Conservation (phyloP, 768 basidiomycete genomes). For the Naganishia kalamii region DNA sequence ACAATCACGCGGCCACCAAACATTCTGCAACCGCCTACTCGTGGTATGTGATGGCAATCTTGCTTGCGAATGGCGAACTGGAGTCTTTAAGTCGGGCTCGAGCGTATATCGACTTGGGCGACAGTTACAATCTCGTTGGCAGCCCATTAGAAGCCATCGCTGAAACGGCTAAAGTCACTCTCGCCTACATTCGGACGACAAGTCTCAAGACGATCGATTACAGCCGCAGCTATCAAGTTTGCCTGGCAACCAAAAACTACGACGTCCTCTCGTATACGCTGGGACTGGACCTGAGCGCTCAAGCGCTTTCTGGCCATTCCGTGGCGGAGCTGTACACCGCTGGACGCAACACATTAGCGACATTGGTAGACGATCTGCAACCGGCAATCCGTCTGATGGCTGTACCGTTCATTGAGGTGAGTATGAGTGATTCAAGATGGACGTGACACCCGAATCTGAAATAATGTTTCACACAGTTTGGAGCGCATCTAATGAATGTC, state of each 20-base stretch:
- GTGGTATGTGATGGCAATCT: constrained; percentile 13
- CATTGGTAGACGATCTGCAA: constrained; percentile 17
- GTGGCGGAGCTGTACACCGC: not conserved
- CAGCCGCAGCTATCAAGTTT: constrained; percentile 8
- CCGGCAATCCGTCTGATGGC: constrained; percentile 12
- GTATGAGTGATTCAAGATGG: not conserved
- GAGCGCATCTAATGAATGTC: constrained; percentile 1
- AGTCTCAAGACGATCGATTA: constrained; percentile 14
- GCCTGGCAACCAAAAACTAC: constrained; percentile 9
- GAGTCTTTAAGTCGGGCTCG: not conserved
- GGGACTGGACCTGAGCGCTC: constrained; percentile 19
- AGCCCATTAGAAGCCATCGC: not conserved
- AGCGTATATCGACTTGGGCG: constrained; percentile 1
- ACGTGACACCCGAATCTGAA: not conserved
- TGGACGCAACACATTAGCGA: not conserved
- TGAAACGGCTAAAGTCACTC: constrained; percentile 8
- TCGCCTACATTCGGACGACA: constrained; percentile 15
- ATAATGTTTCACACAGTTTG: not conserved
- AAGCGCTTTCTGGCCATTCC: constrained; percentile 13
- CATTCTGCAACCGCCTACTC: constrained; percentile 1
- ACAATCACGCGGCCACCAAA: constrained; percentile 6
- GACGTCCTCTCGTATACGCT: constrained; percentile 13
- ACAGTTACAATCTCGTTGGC: not conserved
- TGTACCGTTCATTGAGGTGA: constrained; percentile 14
- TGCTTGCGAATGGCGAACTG: constrained; percentile 5